Evolutionary conservation across 2,329 filamentous ascomycete species (phyloP).

Genomic region (Diaporthe vexans): DNA sequence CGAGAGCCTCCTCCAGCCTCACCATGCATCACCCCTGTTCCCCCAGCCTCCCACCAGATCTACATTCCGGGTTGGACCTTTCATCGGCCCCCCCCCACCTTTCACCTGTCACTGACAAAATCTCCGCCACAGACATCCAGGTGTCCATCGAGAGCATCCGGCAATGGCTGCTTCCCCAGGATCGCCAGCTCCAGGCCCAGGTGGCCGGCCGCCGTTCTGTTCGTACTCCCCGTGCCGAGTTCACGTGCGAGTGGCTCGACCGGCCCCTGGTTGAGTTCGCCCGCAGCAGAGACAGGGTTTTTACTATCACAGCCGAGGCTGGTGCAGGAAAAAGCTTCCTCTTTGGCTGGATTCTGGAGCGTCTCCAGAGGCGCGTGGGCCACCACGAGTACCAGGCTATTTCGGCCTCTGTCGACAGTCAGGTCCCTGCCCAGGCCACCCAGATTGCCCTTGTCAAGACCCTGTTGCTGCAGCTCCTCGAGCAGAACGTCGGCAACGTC

Average conservation of each 20-base stretch:
- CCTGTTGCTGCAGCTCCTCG: conserved; percentile 40
- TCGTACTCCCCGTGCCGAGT: conserved; percentile 40
- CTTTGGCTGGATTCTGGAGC: conserved; percentile 41
- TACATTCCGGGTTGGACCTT: conserved; percentile 27
- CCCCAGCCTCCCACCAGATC: neutral
- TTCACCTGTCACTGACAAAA: conserved; percentile 26
- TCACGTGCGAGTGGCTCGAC: conserved; percentile 43
- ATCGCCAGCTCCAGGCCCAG: conserved; percentile 40
- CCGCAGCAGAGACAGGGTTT: conserved; percentile 39
- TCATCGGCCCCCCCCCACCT: neutral
- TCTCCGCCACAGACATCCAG: conserved; percentile 37
- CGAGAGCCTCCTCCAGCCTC: conserved; percentile 19
- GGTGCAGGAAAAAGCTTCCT: conserved; percentile 41
- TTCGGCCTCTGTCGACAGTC: conserved; percentile 42
- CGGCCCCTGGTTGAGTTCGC: conserved; percentile 41
- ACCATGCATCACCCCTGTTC: conserved; percentile 40
- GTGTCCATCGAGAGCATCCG: conserved; percentile 42
- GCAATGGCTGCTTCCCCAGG: conserved; percentile 42
- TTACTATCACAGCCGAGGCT: conserved; percentile 42
- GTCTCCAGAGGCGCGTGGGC: conserved; percentile 40
- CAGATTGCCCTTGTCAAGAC: conserved; percentile 42
- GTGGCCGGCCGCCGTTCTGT: conserved; percentile 39
- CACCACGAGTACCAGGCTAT: conserved; percentile 42
- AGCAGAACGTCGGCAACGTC: conserved; percentile 42
- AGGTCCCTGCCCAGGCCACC: conserved; percentile 41